Base-by-base conservation (phyloP, 805 yeast species). In the Cyberlindnera sargentensis region DNA sequence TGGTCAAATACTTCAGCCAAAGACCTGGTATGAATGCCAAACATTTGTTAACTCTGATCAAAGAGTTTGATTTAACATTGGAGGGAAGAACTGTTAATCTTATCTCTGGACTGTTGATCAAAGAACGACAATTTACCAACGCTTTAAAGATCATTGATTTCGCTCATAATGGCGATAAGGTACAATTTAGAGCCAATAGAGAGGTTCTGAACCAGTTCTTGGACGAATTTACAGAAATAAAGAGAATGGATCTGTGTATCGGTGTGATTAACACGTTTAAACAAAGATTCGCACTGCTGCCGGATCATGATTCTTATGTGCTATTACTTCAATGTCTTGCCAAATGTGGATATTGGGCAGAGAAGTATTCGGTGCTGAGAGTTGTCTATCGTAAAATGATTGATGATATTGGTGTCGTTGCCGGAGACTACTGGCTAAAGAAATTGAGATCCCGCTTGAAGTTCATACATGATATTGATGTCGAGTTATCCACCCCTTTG, bases 231-330 rank as follows among this genome's bases (percentile, higher is more conserved):
- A 55, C 67, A 1, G 47, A 56, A 3, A 42, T 46, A 4, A 71
- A 68, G 15, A 55, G 68, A 42, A 49, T 66, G 2, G 73, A 70
- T 48, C 43, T 68, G 33, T 52, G 64, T 0, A 32, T 65, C 7
- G 55, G 65, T 24, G 56, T 61, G 1, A 51, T 63, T 29, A 64
- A 67, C 39, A 60, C 65, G 3, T 65, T 66, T 37, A 41, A 43
- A 3, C 34, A 48, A 7, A 47, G 49, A 27, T 61, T 52, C 34
- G 43, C 50, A 8, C 49, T 69, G 4, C 39, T 39, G 15, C 69
- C 73, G 4, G 55, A 64, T 37, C 40, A 47, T 7, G 58, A 57
- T 1, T 52, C 61, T 1, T 69, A 67, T 37, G 61, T 61, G 25
- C 47, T 62, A 33, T 47, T 70, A 4, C 61, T 67, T 53, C 66